A percentile compares a stretch with the other conserved stretches of the same genome.
Conservation (phyloP, 1,284 basidiomycete genomes). For the Sporisorium graminicola region DNA sequence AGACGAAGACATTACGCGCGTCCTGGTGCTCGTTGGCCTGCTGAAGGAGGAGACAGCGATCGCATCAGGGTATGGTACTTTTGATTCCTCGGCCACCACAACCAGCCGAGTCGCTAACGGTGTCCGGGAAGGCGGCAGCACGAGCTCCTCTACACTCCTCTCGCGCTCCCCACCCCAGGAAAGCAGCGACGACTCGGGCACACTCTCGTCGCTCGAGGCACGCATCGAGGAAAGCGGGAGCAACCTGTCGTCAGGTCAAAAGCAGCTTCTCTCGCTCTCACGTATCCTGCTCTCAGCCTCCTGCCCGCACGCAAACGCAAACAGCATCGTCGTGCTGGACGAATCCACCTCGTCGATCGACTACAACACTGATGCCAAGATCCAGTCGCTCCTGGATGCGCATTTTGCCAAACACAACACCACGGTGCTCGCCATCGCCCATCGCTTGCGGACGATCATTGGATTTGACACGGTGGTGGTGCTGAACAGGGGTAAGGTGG, state of each 20-base stretch:
- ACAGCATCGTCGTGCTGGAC: conserved; percentile 70
- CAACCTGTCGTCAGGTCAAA: conserved; percentile 68
- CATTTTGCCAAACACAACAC: conserved; percentile 78
- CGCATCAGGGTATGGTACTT: conserved; percentile 23
- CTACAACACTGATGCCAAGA: conserved; percentile 82
- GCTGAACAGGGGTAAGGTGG: conserved; percentile 79
- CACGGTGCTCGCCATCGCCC: conserved; percentile 82
- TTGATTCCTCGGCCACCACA: conserved; percentile 4
- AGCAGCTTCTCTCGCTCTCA: conserved; percentile 68
- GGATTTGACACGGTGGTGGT: conserved; percentile 83
- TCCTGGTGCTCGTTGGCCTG: conserved; percentile 66
- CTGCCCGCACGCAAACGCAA: conserved; percentile 4
- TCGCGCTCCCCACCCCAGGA: background rate
- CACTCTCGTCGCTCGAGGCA: conserved; percentile 61
- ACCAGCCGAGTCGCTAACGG: background rate
- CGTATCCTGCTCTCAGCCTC: conserved; percentile 65
- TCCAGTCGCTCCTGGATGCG: conserved; percentile 83
- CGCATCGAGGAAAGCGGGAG: conserved; percentile 65
- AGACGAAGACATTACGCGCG: conserved; percentile 64
- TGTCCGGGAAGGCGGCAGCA: conserved; percentile 7
- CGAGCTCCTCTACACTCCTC: conserved; percentile 15
- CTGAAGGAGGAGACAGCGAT: conserved; percentile 35
- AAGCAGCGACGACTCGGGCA: conserved; percentile 36
- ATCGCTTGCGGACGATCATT: conserved; percentile 81
- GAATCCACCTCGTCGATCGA: conserved; percentile 84